A percentile compares a stretch with the other conserved stretches of the same genome.
These are phyloP conservation scores for Iris pallida DNA, from an alignment of 116 monocot genomes.

Conservation along the genomic window DNA sequence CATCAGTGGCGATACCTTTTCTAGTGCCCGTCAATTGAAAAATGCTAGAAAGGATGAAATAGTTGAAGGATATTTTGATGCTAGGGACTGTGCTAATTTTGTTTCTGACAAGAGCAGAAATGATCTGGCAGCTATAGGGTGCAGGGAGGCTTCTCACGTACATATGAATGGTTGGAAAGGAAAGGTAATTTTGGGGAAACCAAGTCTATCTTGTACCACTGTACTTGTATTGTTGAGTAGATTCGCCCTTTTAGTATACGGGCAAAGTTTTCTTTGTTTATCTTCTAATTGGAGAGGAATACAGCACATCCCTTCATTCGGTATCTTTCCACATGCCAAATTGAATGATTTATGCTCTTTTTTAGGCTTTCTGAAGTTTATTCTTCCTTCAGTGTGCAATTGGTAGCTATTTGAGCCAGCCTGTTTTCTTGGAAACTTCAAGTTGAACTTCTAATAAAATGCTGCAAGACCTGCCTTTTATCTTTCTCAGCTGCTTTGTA, in stretches of 20 bases:
- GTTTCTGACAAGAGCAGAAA: constrained; percentile 14
- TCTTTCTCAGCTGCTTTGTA: too few relatives aligned
- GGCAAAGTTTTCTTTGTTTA: not conserved
- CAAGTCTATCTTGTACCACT: constrained; percentile 31
- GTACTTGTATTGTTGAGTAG: constrained; percentile 15
- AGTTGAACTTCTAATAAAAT: too few relatives aligned
- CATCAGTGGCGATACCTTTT: constrained; percentile 5
- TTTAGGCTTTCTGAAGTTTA: not conserved
- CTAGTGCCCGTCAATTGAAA: not conserved
- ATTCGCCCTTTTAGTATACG: not conserved
- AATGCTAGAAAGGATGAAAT: constrained; percentile 16
- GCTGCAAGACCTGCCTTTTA: too few relatives aligned
- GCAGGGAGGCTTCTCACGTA: constrained; percentile 18
- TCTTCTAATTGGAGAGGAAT: not conserved
- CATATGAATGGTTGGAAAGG: constrained; percentile 37
- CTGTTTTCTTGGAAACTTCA: too few relatives aligned
- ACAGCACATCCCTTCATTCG: constrained; percentile 1
- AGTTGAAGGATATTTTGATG: constrained; percentile 9
- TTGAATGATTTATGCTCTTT: not conserved
- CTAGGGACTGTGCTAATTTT: constrained; percentile 11
- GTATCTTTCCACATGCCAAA: not conserved
- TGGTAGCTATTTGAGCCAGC: not conserved
- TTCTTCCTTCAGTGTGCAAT: not conserved
- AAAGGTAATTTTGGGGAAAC: constrained; percentile 56
- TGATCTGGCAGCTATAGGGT: constrained; percentile 17